A percentile compares a stretch with the other conserved stretches of the same genome.
Conservation (phyloP, 345 rosid species). For the Barbarea vulgaris region DNA sequence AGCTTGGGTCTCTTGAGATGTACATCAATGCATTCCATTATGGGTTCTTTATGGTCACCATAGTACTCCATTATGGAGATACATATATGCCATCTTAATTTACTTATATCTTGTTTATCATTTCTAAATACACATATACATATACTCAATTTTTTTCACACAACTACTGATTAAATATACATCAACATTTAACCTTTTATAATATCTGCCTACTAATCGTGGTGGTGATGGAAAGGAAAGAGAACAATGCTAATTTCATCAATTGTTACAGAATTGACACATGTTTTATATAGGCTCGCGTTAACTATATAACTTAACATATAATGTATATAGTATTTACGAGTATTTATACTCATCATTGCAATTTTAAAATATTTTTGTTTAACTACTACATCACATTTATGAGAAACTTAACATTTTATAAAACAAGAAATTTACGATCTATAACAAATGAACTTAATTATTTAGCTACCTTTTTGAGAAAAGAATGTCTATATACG, state of each 20-base stretch:
- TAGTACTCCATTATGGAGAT: constrained; percentile 8
- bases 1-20: constrained; percentile 27
- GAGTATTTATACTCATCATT: not conserved
- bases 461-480: not conserved
- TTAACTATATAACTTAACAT: not conserved
- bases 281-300: not conserved
- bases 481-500: not conserved
- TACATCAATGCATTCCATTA: constrained; percentile 30
- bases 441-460: not conserved
- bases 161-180: not conserved
- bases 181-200: not conserved
- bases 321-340: too few species aligned
- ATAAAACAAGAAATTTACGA: not conserved
- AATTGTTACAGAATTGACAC: not conserved
- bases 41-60: constrained; percentile 35
- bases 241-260: not conserved
- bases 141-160: not conserved
- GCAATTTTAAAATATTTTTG: not conserved
- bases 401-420: not conserved
- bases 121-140: not conserved
- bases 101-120: not conserved
- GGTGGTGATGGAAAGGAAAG: not conserved
- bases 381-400: not conserved
- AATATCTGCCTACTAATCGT: not conserved
- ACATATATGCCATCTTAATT: not conserved